phyloP scores from a whole-genome alignment of 257 asterid genomes.

The Nyctanthes arbortristis region DNA sequence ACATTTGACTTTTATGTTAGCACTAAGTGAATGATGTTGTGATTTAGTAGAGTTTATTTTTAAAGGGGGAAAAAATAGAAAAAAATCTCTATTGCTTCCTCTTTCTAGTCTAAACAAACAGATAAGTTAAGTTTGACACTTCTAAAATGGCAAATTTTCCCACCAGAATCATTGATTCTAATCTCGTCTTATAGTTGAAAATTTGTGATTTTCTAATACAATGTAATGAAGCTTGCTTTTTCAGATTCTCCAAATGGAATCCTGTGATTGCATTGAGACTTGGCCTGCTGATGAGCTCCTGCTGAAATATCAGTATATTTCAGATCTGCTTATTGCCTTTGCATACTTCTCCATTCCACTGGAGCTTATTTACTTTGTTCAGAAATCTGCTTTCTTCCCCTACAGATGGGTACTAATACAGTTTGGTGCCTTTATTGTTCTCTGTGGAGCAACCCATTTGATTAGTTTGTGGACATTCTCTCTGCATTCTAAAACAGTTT shows the following conservation, averaged over 20 bases:
- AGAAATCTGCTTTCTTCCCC: slow-evolving; percentile 65
- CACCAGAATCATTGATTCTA: background rate
- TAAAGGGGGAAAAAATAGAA: no score
- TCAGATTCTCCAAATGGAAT: slow-evolving; percentile 47
- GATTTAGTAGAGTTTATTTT: no score
- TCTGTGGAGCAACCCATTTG: slow-evolving; percentile 80
- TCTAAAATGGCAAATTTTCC: background rate
- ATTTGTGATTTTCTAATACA: background rate
- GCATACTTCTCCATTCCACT: slow-evolving; percentile 77
- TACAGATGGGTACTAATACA: slow-evolving; percentile 79
- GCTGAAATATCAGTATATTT: slow-evolving; percentile 64
- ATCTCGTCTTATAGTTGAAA: background rate
- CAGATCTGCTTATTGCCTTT: slow-evolving; percentile 66
- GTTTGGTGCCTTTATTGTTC: slow-evolving; percentile 71
- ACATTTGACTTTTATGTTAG: background rate
- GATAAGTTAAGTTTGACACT: no score
- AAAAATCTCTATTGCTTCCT: background rate
- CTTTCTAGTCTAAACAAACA: background rate
- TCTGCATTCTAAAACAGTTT: slow-evolving; percentile 63
- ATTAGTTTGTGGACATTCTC: slow-evolving; percentile 69
- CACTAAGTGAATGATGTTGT: background rate
- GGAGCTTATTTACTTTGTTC: slow-evolving; percentile 73
- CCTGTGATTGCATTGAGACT: slow-evolving; percentile 67
- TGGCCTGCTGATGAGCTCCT: slow-evolving; percentile 68
- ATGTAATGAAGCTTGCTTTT: slow-evolving; percentile 6